Evolutionary conservation across 441 rosid genomes (phyloP), one percentile per base, ranked within the genome.

Genomic region (Flueggea neowawraea): DNA sequence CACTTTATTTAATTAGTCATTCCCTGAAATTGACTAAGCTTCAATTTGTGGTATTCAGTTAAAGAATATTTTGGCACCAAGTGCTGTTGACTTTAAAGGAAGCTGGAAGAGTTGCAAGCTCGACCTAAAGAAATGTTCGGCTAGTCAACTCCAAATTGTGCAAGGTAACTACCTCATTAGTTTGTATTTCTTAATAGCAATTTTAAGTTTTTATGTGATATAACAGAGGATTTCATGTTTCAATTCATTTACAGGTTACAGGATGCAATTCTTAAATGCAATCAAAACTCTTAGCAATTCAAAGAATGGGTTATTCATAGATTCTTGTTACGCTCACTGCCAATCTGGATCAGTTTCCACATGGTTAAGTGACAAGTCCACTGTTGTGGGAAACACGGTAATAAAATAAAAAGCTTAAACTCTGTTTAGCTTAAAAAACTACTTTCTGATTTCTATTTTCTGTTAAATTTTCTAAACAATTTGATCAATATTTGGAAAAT

Each of bases 41-140:
- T 22, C 28, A 22, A 36, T 36, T 36, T 36, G 41, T 36, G 41
- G 31, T 31, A 31, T 73, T 52, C 78, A 94, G 99, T 80, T 95
- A 16, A 91, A 84, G 84, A 95, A 95, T 69, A 79, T 88, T 60
- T 64, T 91, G 74, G 99, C 97, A 41, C 97, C 99, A 0, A 85
- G 78, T 10, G 86, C 75, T 0, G 96, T 91, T 16, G 99, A 91
- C 71, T 80, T 82, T 3, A 73, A 79, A 39, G 91, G 94, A 53
- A 48, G 52, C 73, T 95, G 95, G 95, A 80, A 79, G 61, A 75
- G 81, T 80, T 95, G 99, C 80, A 84, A 89, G 79, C 83, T 82
- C 28, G 87, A 91, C 65, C 74, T 95, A 67, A 85, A 77, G 80
- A 89, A 94, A 15, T 94, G 99, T 75, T 78, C 89, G 12, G 80